Base-by-base conservation (phyloP, 2,329 filamentous ascomycete genomes). In the Pseudomassariella vexata region DNA sequence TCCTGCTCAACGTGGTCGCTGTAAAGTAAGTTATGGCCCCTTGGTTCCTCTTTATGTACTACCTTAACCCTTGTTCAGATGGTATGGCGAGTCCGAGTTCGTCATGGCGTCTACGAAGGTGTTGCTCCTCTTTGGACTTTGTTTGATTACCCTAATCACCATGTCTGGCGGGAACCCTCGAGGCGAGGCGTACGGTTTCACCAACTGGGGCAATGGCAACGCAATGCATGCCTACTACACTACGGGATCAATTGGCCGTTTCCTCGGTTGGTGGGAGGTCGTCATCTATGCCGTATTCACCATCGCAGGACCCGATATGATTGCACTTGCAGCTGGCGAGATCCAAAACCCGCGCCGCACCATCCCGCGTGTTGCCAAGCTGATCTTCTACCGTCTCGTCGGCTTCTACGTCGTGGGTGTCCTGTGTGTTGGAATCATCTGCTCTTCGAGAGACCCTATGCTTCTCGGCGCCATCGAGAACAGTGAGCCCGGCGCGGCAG, bases 141-240 rank as follows among this genome's bases (percentile, higher is more conserved):
- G 81, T 38, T 45, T 62, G 39, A 77, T 70, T 50, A 79, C 76
- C 3, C 75, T 81, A 49, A 64, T 81, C 45, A 67, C 66, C 35
- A 79, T 80, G 75, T 51, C 79, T 5, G 76, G 75, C 8, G 76
- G 73, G 11, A 80, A 79, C 39, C 76, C 76, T 0, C 46, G 67
- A 3, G 59, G 65, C 16, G 71, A 76, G 41, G 55, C 66, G 3
- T 75, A 69, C 42, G 73, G 73, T 4, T 77, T 76, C 47, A 60
- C 71, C 15, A 70, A 67, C 42, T 72, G 68, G 43, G 32, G 30
- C 17, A 25, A 34, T 24, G 37, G 37, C 25, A 34, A 40, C 30
- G 28, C 24, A 15, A 39, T 42, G 26, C 35, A 38, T 28, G 20
- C 28, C 15, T 46, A 38, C 35, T 36, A 35, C 24, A 24, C 36